These are phyloP conservation scores for Dinochytrium kinnereticum DNA, from an alignment of 371 early-diverging fungal genomes.

Conservation along the genomic window DNA sequence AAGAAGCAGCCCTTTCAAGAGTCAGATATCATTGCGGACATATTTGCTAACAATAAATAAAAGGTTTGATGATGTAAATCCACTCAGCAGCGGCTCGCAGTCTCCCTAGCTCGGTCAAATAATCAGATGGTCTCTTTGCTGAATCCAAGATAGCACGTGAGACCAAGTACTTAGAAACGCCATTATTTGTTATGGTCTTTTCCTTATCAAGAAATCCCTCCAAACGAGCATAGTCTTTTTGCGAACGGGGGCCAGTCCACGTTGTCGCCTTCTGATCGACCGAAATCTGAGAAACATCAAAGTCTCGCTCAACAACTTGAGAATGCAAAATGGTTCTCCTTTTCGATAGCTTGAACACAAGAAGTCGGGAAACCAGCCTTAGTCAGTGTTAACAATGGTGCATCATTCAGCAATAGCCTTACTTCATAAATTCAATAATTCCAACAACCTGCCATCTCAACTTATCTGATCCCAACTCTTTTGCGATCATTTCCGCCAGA, in stretches of 20 bases:
- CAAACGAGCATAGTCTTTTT: conserved; percentile 33
- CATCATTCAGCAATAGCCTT: not conserved
- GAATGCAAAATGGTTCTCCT: conserved; percentile 43
- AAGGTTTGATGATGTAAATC: conserved; percentile 81
- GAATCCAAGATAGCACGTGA: conserved; percentile 40
- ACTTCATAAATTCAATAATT: conserved; percentile 2
- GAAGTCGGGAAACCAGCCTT: conserved; percentile 41
- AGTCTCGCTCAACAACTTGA: conserved; percentile 51
- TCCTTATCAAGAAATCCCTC: not conserved
- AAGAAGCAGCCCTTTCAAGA: conserved; percentile 68
- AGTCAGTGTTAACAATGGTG: not conserved
- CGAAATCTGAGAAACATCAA: conserved; percentile 41
- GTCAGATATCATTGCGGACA: not conserved
- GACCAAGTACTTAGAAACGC: conserved; percentile 33
- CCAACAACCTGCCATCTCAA: conserved; percentile 28
- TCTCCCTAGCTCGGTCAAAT: conserved; percentile 65
- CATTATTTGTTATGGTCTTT: not conserved
- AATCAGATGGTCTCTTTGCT: conserved; percentile 64
- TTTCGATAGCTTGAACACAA: conserved; percentile 36
- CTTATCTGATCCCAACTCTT: conserved; percentile 70
- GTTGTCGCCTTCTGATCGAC: conserved; percentile 17
- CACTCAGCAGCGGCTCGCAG: conserved; percentile 74
- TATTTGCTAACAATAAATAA: conserved; percentile 64
- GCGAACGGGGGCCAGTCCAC: conserved; percentile 39
- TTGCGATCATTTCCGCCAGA: conserved; percentile 83